Evolutionary conservation across 2,329 filamentous ascomycete species (phyloP).

Genomic region (Aspergillus ibericus): DNA sequence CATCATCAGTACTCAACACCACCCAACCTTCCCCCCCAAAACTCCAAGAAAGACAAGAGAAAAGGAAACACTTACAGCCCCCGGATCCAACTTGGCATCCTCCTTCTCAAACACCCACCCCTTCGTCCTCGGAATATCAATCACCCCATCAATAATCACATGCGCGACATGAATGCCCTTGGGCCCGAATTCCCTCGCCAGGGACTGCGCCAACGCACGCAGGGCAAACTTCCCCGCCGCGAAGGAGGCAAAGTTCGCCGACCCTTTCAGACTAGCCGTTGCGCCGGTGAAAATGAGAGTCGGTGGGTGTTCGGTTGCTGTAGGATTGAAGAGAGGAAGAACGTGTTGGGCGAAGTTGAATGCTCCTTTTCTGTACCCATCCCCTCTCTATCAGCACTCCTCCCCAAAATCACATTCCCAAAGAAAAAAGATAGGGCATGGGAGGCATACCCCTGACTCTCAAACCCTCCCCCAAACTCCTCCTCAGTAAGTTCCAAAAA

Average conservation of each 20-base stretch:
- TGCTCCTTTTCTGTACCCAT: slow-evolving; percentile 54
- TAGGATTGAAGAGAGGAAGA: slow-evolving; percentile 70
- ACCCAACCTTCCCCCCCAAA: slow-evolving; percentile 4
- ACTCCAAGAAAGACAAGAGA: not conserved
- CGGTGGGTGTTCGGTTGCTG: slow-evolving; percentile 65
- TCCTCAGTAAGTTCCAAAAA: slow-evolving; percentile 61
- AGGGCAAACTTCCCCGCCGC: slow-evolving; percentile 78
- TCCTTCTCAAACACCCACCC: slow-evolving; percentile 56
- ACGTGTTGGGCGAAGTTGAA: slow-evolving; percentile 73
- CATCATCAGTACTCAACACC: not conserved
- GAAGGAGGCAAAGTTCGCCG: slow-evolving; percentile 68
- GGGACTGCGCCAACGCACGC: slow-evolving; percentile 69
- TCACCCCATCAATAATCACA: slow-evolving; percentile 79
- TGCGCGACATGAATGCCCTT: slow-evolving; percentile 82
- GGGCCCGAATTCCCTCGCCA: slow-evolving; percentile 81
- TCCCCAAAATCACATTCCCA: no score
- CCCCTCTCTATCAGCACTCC: not conserved
- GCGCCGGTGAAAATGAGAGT: slow-evolving; percentile 84
- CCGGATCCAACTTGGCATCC: slow-evolving; percentile 70
- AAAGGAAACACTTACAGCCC: slow-evolving; percentile 60
- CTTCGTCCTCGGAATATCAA: slow-evolving; percentile 74
- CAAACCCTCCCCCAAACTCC: slow-evolving; percentile 55
- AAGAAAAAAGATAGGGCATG: not conserved
- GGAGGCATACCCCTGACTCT: slow-evolving; percentile 50
- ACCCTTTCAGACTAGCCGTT: slow-evolving; percentile 74